Percentiles rank a stretch among this genome's conserved stretches.
Conservation (phyloP, 2,329 filamentous ascomycete species). For the Hymenoscyphus linearis region DNA sequence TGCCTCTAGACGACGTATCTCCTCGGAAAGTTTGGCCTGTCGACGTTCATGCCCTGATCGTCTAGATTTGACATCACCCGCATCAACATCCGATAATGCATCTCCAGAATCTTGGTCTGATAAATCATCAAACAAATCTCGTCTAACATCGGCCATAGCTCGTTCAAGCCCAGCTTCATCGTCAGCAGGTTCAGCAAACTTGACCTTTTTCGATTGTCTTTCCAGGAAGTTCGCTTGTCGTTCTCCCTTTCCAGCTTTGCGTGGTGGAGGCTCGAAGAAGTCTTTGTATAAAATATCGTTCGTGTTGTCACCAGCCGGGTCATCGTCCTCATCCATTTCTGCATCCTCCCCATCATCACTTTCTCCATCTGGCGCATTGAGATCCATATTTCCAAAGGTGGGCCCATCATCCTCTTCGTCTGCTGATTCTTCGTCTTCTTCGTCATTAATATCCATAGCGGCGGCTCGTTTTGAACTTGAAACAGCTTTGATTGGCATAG, state of each 20-base stretch:
- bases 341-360: conserved; percentile 56
- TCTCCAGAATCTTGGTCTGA: conserved; percentile 61
- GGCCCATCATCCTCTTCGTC: conserved; percentile 72
- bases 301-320: conserved; percentile 58
- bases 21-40: conserved; percentile 78
- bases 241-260: conserved; percentile 56
- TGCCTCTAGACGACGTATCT: conserved; percentile 87
- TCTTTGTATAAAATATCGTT: conserved; percentile 89
- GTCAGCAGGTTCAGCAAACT: conserved; percentile 37
- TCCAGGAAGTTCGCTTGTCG: conserved; percentile 36
- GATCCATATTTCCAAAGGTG: conserved; percentile 74
- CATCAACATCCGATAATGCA: conserved; percentile 59
- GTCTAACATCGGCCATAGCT: conserved; percentile 79
- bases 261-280: conserved; percentile 83
- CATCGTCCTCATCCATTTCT: conserved; percentile 51
- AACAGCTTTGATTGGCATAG: conserved; percentile 30
- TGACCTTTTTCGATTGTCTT: conserved; percentile 37
- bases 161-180: conserved; percentile 67
- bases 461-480: conserved; percentile 30
- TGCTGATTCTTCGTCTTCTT: conserved; percentile 41
- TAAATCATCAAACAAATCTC: conserved; percentile 82
- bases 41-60: conserved; percentile 81
- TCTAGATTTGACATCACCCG: conserved; percentile 65
- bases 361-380: conserved; percentile 67
- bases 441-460: conserved; percentile 32